Evolutionary conservation across 306 rosid genomes (phyloP).

Genomic region (Vigna hirtella): DNA sequence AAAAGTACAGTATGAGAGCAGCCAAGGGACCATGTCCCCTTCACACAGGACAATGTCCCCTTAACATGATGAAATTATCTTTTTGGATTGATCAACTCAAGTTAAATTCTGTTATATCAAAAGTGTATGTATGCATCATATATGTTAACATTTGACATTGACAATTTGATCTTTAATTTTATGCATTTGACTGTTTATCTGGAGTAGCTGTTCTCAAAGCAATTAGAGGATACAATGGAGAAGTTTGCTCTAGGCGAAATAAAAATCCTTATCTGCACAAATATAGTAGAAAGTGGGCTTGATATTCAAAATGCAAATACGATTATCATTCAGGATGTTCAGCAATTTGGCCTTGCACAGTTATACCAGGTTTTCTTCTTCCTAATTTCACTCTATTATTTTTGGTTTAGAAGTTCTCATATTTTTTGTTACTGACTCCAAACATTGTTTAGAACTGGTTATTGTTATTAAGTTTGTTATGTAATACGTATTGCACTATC

Average conservation of each 20-base stretch:
- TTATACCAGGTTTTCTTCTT: constrained; percentile 82
- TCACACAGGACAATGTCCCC: no score
- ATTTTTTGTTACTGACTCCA: constrained; percentile 23
- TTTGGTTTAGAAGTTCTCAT: constrained; percentile 17
- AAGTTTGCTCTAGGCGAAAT: constrained; percentile 81
- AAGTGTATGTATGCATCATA: constrained; percentile 5
- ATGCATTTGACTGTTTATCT: constrained; percentile 33
- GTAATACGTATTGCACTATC: not conserved
- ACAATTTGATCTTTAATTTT: constrained; percentile 37
- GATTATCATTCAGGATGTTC: constrained; percentile 95
- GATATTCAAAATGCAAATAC: constrained; percentile 99
- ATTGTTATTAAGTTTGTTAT: constrained; percentile 13
- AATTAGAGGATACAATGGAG: constrained; percentile 95
- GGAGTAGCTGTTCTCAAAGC: constrained; percentile 86
- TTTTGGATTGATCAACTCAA: constrained; percentile 22
- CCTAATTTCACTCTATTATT: constrained; percentile 33
- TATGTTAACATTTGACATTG: constrained; percentile 19
- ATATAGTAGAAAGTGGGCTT: constrained; percentile 97
- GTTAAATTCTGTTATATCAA: constrained; percentile 6
- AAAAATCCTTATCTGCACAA: constrained; percentile 85
- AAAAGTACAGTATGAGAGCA: no score
- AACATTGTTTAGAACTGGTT: constrained; percentile 3
- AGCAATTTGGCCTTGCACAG: constrained; percentile 96
- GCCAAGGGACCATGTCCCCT: no score
- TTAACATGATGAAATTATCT: not conserved